A percentile compares a stretch with the other conserved stretches of the same genome.
phyloP scores from a whole-genome alignment of 768 basidiomycete species.

The Rhizopogon sp. region DNA sequence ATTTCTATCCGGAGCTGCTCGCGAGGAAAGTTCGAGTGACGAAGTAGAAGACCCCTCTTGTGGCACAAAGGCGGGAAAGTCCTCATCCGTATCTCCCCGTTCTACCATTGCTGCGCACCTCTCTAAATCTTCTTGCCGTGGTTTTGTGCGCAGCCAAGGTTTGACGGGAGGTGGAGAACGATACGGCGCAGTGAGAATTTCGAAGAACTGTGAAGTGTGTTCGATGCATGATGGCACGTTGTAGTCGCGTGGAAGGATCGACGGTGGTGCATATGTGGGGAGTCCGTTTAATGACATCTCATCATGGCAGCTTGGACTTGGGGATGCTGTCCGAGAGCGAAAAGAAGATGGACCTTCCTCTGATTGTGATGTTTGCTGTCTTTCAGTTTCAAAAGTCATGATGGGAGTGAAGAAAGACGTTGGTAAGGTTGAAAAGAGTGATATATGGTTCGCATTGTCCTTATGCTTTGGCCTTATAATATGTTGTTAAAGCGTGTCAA shows the following conservation, averaged over 20 bases:
- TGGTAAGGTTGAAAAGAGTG: neutral
- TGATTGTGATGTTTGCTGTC: neutral
- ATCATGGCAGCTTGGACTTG: neutral
- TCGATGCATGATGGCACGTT: conserved; percentile 15
- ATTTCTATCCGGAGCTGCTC: neutral
- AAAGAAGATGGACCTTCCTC: neutral
- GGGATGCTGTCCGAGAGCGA: neutral
- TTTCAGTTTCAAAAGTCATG: neutral
- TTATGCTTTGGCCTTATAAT: conserved; percentile 5
- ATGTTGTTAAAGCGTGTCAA: conserved; percentile 18
- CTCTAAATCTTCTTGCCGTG: conserved; percentile 14
- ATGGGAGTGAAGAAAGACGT: neutral
- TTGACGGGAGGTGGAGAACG: conserved; percentile 2
- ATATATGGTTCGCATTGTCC: neutral
- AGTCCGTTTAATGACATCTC: conserved; percentile 1
- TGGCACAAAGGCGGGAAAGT: neutral
- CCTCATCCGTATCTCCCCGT: conserved; percentile 14
- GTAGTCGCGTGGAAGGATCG: conserved; percentile 7
- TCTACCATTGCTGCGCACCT: conserved; percentile 23
- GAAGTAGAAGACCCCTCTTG: neutral
- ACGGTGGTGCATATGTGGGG: conserved; percentile 4
- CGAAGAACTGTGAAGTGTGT: conserved; percentile 24
- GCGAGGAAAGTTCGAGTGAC: conserved; percentile 1
- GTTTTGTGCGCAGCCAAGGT: conserved; percentile 8
- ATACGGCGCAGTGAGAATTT: conserved; percentile 23